These are phyloP conservation scores for Diplodia scrobiculata DNA, from an alignment of 2,329 filamentous ascomycete genomes.

Conservation along the genomic window DNA sequence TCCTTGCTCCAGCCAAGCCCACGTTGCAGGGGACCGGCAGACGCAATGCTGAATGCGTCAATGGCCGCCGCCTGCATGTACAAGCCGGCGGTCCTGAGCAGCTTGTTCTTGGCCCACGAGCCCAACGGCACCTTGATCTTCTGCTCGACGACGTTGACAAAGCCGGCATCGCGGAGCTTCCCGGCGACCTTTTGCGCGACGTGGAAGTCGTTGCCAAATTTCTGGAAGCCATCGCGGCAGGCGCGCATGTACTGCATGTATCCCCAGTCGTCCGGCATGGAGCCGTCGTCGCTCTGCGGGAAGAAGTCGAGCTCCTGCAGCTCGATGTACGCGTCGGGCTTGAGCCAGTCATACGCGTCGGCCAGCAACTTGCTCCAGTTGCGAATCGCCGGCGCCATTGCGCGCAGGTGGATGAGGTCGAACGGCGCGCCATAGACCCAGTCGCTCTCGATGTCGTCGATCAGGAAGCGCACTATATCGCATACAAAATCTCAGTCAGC, in stretches of 20 bases:
- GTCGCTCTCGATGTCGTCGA: conserved; percentile 51
- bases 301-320: conserved; percentile 51
- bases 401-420: conserved; percentile 53
- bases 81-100: conserved; percentile 31
- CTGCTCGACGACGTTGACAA: conserved; percentile 47
- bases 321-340: conserved; percentile 55
- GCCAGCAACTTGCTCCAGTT: conserved; percentile 54
- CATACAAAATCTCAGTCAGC: conserved; percentile 1
- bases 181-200: conserved; percentile 26
- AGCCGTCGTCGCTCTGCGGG: conserved; percentile 49
- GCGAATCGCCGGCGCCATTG: conserved; percentile 58
- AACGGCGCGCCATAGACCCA: conserved; percentile 50
- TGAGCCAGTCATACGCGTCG: conserved; percentile 43
- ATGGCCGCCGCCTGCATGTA: conserved; percentile 37
- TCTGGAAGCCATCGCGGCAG: conserved; percentile 3
- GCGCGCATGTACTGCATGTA: conserved; percentile 6
- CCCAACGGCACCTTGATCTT: conserved; percentile 38
- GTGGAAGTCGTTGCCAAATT: conserved; percentile 21
- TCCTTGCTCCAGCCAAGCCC: conserved; percentile 27
- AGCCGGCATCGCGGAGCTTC: conserved; percentile 45
- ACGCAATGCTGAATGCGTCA: conserved; percentile 22
- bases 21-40: conserved; percentile 13
- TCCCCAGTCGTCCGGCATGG: conserved; percentile 33
- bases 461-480: conserved; percentile 50
- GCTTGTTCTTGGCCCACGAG: conserved; percentile 34